phyloP scores from a whole-genome alignment of 2,329 filamentous ascomycete genomes.

The Ceratocystis alfenasii region DNA sequence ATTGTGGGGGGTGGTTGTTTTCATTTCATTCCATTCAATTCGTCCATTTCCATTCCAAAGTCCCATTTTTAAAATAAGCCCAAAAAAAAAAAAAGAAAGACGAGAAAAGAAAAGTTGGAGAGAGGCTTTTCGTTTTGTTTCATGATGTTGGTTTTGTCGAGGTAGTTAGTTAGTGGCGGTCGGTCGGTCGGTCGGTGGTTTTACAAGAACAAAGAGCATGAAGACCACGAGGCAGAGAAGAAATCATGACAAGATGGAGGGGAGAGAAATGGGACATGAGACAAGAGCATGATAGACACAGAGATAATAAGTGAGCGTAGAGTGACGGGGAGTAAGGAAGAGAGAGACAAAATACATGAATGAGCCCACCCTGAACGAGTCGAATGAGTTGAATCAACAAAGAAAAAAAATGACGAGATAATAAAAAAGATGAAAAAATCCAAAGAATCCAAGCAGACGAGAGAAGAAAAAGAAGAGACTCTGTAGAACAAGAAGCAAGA shows the following conservation, averaged over 20 bases:
- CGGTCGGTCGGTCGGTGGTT: too few species aligned
- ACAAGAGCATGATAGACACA: neutral
- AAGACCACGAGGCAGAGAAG: neutral
- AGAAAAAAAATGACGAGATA: neutral
- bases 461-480: neutral
- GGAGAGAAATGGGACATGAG: neutral
- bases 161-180: neutral
- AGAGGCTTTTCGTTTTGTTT: neutral
- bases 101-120: neutral
- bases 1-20: too few species aligned
- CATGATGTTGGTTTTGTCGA: neutral
- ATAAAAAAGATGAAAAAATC: neutral
- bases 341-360: neutral
- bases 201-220: neutral
- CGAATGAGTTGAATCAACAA: neutral
- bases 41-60: too few species aligned
- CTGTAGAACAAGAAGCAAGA: neutral
- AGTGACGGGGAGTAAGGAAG: neutral
- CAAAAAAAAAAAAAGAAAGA: neutral
- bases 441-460: neutral
- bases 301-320: neutral
- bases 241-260: neutral
- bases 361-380: neutral
- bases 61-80: too few species aligned
- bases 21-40: too few species aligned